Evolutionary conservation across 1,284 basidiomycete species (phyloP), one percentile per base, ranked within the genome.

Genomic region (Ustilago loliicola): DNA sequence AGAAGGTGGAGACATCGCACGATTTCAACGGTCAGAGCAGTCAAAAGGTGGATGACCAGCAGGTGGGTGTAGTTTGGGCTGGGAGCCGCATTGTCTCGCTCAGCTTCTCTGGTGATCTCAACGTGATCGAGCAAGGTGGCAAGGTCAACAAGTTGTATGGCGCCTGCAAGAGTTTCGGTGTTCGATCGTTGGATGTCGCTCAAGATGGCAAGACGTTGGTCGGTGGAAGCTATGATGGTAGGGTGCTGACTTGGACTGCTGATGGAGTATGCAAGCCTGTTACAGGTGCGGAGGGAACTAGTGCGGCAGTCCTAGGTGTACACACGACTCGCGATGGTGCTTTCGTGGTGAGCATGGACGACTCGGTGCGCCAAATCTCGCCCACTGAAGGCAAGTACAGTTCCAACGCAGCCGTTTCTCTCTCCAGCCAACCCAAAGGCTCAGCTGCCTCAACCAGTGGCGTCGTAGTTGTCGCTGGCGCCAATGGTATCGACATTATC

Each of bases 21-120:
- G 79, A 85, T 25, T 74, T 83, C 32, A 78, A 58, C 54, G 70
- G 76, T 10, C 66, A 75, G 30, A 60, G 71, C 54, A 68, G 45
- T n/a, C 73, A 76, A 51, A 79, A 76, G 51, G 72, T 70, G 19
- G 77, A 82, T 30, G 73, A 87, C 77, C 96, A 98, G 88, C 91
- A 96, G 55, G 96, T 96, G 42, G 93, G 93, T 77, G 91, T 91
- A 19, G 97, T 93, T 91, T 92, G 90, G 70, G 90, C 90, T 52
- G 89, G 91, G 47, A 89, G 90, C 55, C 54, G 76, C 6, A 90
- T 98, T 63, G 92, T 95, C 38, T 96, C 95, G 3, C 88, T 98
- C 45, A 94, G 94, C 2, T 88, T 97, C 80, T 91, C 91, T 0
- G 96, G 96, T 19, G 90, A 91, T 62, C 89, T 99, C 61, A 95